Evolutionary conservation across 1,284 basidiomycete genomes (phyloP).

Genomic region (Ganoderma boninense): DNA sequence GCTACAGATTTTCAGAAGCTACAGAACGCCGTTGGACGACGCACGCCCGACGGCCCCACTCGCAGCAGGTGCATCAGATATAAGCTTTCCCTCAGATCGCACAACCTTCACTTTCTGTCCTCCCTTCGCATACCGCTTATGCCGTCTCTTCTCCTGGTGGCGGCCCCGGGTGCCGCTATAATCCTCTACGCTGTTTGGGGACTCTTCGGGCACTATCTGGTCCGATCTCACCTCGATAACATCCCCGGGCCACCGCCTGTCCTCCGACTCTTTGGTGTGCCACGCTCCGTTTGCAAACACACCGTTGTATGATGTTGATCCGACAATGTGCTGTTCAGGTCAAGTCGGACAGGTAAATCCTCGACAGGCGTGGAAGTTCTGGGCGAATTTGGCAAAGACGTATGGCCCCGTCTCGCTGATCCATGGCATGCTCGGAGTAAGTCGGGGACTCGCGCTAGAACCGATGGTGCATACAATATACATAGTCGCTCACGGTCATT

Average conservation of each 20-base stretch:
- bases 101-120: neutral
- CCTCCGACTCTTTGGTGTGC: neutral
- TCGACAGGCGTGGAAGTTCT: conserved; percentile 7
- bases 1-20: neutral
- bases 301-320: neutral
- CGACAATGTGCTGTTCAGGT: neutral
- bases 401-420: conserved; percentile 33
- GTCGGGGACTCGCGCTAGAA: neutral
- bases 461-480: neutral
- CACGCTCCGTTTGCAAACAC: neutral
- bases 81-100: neutral
- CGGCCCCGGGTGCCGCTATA: neutral
- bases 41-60: neutral
- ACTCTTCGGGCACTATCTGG: neutral
- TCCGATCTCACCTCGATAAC: neutral
- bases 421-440: conserved; percentile 31
- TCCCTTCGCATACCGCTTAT: neutral
- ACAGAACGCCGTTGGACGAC: neutral
- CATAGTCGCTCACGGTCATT: neutral
- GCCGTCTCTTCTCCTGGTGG: neutral
- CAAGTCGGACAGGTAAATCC: neutral
- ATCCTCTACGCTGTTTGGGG: neutral
- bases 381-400: conserved; percentile 10
- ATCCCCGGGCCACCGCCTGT: neutral
- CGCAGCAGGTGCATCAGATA: neutral